These are phyloP conservation scores for Macrolepiota albuminosa DNA, from an alignment of 768 basidiomycete species.

Conservation along the genomic window DNA sequence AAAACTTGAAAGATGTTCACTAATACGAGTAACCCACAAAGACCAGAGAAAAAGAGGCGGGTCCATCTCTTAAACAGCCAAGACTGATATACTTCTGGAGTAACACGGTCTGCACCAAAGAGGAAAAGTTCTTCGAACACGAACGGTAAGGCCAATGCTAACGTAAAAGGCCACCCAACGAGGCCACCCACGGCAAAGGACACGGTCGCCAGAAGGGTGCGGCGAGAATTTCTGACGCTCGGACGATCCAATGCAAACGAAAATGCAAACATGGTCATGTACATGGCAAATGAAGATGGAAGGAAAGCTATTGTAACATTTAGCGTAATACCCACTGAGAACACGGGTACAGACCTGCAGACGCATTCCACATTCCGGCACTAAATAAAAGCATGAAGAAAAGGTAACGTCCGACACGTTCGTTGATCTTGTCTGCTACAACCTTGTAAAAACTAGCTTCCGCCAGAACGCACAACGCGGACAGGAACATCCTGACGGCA, in stretches of 20 bases:
- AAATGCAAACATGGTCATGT: constrained; percentile 74
- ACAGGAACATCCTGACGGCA: constrained; percentile 76
- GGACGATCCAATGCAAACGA: constrained; percentile 63
- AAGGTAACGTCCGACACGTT: constrained; percentile 89
- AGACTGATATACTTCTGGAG: constrained; percentile 32
- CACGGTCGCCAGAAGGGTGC: constrained; percentile 62
- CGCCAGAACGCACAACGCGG: constrained; percentile 62
- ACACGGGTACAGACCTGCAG: constrained; percentile 54
- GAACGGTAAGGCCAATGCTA: constrained; percentile 84
- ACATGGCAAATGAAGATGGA: constrained; percentile 95
- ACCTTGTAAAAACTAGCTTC: constrained; percentile 83
- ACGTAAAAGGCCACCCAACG: constrained; percentile 96
- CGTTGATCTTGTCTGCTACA: constrained; percentile 78
- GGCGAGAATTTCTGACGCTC: constrained; percentile 42
- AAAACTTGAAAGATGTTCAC: constrained; percentile 35
- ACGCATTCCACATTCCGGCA: constrained; percentile 94
- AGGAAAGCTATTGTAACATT: constrained; percentile 63
- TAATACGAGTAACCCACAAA: constrained; percentile 55
- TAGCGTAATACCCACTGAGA: neutral
- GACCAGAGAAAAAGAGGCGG: constrained; percentile 48
- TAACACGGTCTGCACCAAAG: constrained; percentile 61
- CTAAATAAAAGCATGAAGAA: constrained; percentile 82
- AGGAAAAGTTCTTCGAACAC: constrained; percentile 87
- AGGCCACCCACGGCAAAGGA: constrained; percentile 79
- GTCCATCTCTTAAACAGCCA: constrained; percentile 66